A percentile compares a stretch with the other conserved stretches of the same genome.
Evolutionary conservation across 2,329 filamentous ascomycete species (phyloP).

Genomic region (Rugonectria rugulosa): DNA sequence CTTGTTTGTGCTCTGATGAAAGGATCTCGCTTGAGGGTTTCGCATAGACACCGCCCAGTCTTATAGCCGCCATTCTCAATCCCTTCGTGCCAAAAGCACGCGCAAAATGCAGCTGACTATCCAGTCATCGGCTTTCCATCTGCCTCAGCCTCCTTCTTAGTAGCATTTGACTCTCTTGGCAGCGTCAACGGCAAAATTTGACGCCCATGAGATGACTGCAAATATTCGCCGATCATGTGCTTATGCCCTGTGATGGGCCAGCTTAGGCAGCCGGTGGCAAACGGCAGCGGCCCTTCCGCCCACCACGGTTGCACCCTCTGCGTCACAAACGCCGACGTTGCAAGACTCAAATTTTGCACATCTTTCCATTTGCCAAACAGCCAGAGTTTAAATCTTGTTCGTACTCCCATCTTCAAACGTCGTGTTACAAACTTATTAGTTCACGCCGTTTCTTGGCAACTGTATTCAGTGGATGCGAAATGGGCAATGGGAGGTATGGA

Average conservation of each 20-base stretch:
- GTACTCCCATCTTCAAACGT: too few species aligned
- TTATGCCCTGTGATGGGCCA: slow-evolving; percentile 21
- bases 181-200: slow-evolving; percentile 1
- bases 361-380: too few species aligned
- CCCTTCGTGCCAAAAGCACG: not conserved
- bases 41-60: not conserved
- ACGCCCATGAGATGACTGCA: slow-evolving; percentile 21
- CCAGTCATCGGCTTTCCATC: not conserved
- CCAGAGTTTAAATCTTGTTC: not conserved
- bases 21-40: slow-evolving; percentile 3
- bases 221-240: slow-evolving; percentile 33
- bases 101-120: slow-evolving; percentile 1
- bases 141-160: not conserved
- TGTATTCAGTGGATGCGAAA: slow-evolving; percentile 5
- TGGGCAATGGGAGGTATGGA: not conserved
- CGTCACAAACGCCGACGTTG: not conserved
- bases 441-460: slow-evolving; percentile 1
- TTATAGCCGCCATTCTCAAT: not conserved
- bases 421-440: too few species aligned
- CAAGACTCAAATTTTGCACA: not conserved
- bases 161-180: not conserved
- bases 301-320: slow-evolving; percentile 10
- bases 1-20: slow-evolving; percentile 3
- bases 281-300: slow-evolving; percentile 27
- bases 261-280: slow-evolving; percentile 29